These are phyloP conservation scores for Tricholoma furcatifolium DNA, from an alignment of 768 basidiomycete species.

Conservation along the genomic window DNA sequence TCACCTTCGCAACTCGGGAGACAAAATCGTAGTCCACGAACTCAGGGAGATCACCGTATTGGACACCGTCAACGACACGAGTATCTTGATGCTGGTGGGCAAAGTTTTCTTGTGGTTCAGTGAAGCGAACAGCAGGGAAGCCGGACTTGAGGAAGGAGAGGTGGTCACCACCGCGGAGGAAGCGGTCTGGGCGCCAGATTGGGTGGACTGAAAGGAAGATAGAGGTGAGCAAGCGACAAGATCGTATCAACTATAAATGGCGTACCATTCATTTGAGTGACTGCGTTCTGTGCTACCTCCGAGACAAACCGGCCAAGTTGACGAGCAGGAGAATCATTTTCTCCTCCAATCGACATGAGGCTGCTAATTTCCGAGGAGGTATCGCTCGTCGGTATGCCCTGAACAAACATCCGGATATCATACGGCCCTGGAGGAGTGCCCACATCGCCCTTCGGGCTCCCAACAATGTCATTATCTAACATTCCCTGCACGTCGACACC, in stretches of 20 bases:
- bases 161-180: constrained; percentile 57
- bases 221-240: not conserved
- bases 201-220: constrained; percentile 33
- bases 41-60: constrained; percentile 54
- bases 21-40: constrained; percentile 56
- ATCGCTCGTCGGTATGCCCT: constrained; percentile 48
- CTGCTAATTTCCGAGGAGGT: constrained; percentile 32
- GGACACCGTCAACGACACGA: constrained; percentile 47
- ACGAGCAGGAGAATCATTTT: constrained; percentile 52
- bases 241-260: not conserved
- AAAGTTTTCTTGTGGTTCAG: constrained; percentile 56
- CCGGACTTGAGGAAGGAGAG: constrained; percentile 47
- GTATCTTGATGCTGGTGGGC: constrained; percentile 59
- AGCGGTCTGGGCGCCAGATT: constrained; percentile 52
- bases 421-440: constrained; percentile 40
- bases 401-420: constrained; percentile 50
- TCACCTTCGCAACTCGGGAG: constrained; percentile 48
- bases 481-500: constrained; percentile 54
- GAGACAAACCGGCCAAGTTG: constrained; percentile 51
- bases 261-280: constrained; percentile 50
- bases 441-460: constrained; percentile 48
- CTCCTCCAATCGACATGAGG: constrained; percentile 43
- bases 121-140: constrained; percentile 55
- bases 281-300: constrained; percentile 48
- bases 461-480: constrained; percentile 59